A percentile compares a stretch with the other conserved stretches of the same genome.
Conservation (phyloP, 352 stramenopile species). For the Poterioochromonas sp. region DNA sequence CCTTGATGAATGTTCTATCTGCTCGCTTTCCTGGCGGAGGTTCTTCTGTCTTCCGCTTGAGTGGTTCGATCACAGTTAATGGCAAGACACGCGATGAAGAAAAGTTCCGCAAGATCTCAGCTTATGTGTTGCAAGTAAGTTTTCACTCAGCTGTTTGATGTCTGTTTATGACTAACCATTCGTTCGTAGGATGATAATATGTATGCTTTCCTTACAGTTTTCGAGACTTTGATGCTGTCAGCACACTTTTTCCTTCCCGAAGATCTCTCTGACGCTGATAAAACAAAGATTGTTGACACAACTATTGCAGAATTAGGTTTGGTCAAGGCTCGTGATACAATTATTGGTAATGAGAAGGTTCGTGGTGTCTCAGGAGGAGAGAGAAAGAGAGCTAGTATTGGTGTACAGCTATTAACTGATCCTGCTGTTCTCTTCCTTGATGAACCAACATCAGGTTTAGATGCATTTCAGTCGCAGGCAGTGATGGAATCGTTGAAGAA, state of each 20-base stretch:
- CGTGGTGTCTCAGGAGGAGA: conserved; percentile 56
- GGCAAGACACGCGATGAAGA: conserved; percentile 40
- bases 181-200: conserved; percentile 22
- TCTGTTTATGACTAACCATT: no score
- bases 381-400: conserved; percentile 65
- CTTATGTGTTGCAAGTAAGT: conserved; percentile 69
- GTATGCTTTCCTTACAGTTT: conserved; percentile 4
- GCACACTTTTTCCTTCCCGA: neutral
- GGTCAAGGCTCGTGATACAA: neutral
- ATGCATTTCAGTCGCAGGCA: neutral
- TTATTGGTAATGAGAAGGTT: neutral
- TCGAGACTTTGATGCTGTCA: conserved; percentile 7
- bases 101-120: conserved; percentile 45
- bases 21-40: conserved; percentile 25
- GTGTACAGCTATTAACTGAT: conserved; percentile 62
- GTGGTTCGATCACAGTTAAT: conserved; percentile 39
- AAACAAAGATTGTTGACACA: neutral
- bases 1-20: conserved; percentile 56
- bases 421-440: conserved; percentile 68
- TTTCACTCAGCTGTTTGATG: no score
- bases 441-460: conserved; percentile 47
- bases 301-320: conserved; percentile 34
- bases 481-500: neutral
- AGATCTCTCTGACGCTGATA: neutral
- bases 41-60: neutral